Evolutionary conservation across 345 rosid species (phyloP).

Genomic region (Barbarea vulgaris): DNA sequence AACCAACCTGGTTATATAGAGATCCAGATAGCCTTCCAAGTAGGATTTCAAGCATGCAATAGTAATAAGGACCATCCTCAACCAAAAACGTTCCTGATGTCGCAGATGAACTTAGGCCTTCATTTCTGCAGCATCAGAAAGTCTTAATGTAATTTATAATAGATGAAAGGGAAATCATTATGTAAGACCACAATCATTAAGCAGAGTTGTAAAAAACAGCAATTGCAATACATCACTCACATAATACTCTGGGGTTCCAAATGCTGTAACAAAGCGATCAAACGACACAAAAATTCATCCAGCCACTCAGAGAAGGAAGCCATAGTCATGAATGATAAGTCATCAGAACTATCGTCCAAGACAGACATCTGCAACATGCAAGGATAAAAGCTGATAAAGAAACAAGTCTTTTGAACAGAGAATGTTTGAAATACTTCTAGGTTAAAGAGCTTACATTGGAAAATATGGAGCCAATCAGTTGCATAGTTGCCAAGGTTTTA

Average conservation of each 20-base stretch:
- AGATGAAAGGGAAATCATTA: conserved; percentile 11
- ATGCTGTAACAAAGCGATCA: conserved; percentile 85
- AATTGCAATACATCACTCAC: conserved; percentile 54
- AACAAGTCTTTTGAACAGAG: conserved; percentile 2
- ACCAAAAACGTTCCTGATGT: conserved; percentile 95
- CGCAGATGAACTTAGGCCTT: conserved; percentile 88
- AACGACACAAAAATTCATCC: conserved; percentile 90
- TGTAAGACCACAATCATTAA: conserved; percentile 22
- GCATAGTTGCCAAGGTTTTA: conserved; percentile 95
- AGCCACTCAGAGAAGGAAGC: conserved; percentile 91
- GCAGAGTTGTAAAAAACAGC: neutral
- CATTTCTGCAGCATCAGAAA: conserved; percentile 60
- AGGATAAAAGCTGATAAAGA: conserved; percentile 12
- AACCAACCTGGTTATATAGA: conserved; percentile 87
- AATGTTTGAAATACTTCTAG: conserved; percentile 26
- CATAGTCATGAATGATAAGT: conserved; percentile 72
- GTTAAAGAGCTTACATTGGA: conserved; percentile 75
- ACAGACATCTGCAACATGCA: conserved; percentile 64
- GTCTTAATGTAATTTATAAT: conserved; percentile 1
- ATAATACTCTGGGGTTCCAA: conserved; percentile 89
- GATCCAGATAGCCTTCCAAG: conserved; percentile 90
- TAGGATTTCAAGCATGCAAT: conserved; percentile 97
- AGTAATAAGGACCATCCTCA: conserved; percentile 96
- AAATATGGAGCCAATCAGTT: conserved; percentile 93
- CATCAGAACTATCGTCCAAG: conserved; percentile 70